Base-by-base conservation (phyloP, 169 alveolate species). In the Besnoitia besnoiti region DNA sequence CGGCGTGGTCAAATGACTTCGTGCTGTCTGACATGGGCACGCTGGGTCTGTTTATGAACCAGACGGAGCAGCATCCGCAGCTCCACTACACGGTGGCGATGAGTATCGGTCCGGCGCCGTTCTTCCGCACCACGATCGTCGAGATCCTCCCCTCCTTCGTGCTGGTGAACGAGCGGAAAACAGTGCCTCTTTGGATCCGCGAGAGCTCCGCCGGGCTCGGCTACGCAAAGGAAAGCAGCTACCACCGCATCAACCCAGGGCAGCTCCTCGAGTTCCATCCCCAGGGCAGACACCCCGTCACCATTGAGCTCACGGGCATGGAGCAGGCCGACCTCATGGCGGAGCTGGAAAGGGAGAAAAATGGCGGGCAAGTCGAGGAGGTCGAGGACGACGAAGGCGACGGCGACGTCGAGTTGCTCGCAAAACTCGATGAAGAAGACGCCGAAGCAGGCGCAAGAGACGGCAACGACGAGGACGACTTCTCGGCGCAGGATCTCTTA, bases 31-130 rank as follows among this genome's bases (percentile, higher is more conserved):
- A 89, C 77, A 47, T 89, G 79, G 93, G 93, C 82, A 75, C 93
- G 8, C 37, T 73, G 44, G 55, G 42, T 0, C 39, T 89, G 24
- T 67, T n/a, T 16, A 27, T 76, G 55, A 85, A 44, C 35, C 35
- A 67, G 59, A 95, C 95, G 79, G 95, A 85, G 80, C 92, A 90
- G 47, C 92, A 93, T 37, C 98, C 98, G 16, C 90, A 91, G 76
- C 94, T 96, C 89, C 96, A 95, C 85, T 96, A 95, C 85, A 91
- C 96, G 84, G 93, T 95, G 62, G 92, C 97, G 46, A 96, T 96
- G 94, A 95, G 97, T 39, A 96, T 96, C 62, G 97, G 97, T 39
- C 98, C 98, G 27, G 95, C 96, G 79, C 98, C 98, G n/a, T 96
- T 95, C 91, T 96, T 95, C 90, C 89, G 98, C 39, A 96, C 98